Conservation (phyloP, 1,284 basidiomycete genomes). For the Tilletia setariae region DNA sequence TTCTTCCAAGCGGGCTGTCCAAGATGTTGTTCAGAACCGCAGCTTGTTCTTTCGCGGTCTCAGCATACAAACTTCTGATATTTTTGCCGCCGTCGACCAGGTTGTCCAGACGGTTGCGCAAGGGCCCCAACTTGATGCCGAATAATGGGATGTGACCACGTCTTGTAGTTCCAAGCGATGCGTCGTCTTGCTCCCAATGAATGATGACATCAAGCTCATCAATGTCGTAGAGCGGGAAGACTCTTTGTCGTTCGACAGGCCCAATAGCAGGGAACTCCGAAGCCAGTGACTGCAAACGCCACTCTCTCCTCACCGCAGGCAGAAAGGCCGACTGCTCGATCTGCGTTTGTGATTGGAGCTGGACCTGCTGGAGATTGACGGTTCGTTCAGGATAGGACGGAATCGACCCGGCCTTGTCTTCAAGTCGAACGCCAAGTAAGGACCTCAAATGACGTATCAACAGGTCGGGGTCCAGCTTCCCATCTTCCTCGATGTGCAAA, state of each 20-base stretch:
- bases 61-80: constrained; percentile 38
- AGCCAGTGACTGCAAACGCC: constrained; percentile 21
- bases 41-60: constrained; percentile 32
- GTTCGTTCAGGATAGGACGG: not conserved
- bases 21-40: constrained; percentile 28
- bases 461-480: not conserved
- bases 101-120: constrained; percentile 21
- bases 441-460: not conserved
- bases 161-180: not conserved
- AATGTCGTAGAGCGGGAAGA: constrained; percentile 30
- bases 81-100: constrained; percentile 7
- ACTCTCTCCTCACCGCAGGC: constrained; percentile 22
- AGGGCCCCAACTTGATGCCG: constrained; percentile 31
- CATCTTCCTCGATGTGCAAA: constrained; percentile 22
- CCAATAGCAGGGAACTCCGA: constrained; percentile 24
- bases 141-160: constrained; percentile 25
- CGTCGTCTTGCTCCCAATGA: constrained; percentile 21
- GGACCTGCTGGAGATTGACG: not conserved
- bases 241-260: constrained; percentile 7
- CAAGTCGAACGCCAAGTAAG: not conserved
- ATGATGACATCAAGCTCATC: constrained; percentile 31
- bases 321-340: constrained; percentile 14
- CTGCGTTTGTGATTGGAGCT: not conserved
- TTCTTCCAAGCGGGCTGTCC: constrained; percentile 24
- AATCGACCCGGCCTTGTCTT: not conserved